phyloP scores from a whole-genome alignment of 2,329 filamentous ascomycete genomes.

The Verticillium nonalfalfae region DNA sequence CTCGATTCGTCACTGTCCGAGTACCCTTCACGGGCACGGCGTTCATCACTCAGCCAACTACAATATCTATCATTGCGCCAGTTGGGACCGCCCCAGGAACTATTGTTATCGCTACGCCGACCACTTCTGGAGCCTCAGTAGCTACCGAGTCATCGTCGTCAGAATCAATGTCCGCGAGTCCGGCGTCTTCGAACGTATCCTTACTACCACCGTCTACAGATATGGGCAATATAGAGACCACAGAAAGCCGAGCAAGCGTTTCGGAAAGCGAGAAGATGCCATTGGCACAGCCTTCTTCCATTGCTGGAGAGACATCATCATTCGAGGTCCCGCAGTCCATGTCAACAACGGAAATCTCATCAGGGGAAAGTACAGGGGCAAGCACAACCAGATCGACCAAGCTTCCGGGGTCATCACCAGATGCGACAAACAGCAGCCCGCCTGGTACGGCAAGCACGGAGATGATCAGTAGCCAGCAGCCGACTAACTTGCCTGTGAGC shows the following conservation, averaged over 20 bases:
- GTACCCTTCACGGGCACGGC: conserved; percentile 1
- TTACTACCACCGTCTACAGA: not conserved
- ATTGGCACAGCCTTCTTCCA: not conserved
- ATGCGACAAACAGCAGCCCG: not conserved
- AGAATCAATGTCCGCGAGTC: not conserved
- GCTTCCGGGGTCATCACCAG: not conserved
- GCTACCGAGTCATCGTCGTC: not conserved
- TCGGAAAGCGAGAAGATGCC: not conserved
- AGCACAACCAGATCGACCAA: not conserved
- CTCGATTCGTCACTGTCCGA: not conserved
- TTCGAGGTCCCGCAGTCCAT: not conserved
- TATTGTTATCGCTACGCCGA: conserved; percentile 3
- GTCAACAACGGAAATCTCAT: not conserved
- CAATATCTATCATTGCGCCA: conserved; percentile 5
- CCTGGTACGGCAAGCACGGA: not conserved
- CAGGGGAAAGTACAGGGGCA: not conserved
- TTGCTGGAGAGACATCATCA: not conserved
- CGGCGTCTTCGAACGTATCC: not conserved
- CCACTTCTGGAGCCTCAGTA: not conserved
- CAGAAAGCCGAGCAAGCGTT: not conserved
- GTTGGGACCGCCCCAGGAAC: conserved; percentile 4
- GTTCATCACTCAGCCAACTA: not conserved
- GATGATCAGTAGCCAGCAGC: not conserved
- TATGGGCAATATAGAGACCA: not conserved
- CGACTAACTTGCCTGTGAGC: not conserved